Evolutionary conservation across 1,284 basidiomycete genomes (phyloP).

Genomic region (Moniliella sp.): DNA sequence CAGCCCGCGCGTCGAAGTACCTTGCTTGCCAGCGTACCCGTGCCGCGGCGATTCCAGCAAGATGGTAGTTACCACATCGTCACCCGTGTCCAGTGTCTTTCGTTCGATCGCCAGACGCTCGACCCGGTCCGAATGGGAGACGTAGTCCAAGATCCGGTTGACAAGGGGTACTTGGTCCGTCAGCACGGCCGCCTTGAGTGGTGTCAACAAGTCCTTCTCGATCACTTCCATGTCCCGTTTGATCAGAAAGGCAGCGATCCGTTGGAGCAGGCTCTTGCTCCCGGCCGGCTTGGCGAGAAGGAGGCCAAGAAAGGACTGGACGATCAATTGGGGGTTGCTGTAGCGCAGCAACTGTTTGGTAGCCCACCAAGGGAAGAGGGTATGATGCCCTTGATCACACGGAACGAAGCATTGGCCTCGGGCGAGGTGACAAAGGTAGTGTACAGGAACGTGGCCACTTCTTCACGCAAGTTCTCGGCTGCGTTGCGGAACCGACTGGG

Average conservation of each 20-base stretch:
- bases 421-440: slow-evolving; percentile 23
- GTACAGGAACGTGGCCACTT: slow-evolving; percentile 23
- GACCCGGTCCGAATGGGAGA: slow-evolving; percentile 16
- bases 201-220: slow-evolving; percentile 22
- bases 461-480: slow-evolving; percentile 23
- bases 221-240: slow-evolving; percentile 15
- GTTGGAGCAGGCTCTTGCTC: slow-evolving; percentile 28
- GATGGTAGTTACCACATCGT: slow-evolving; percentile 27
- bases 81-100: slow-evolving; percentile 12
- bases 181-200: slow-evolving; percentile 17
- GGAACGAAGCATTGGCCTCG: slow-evolving; percentile 20
- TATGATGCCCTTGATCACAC: slow-evolving; percentile 24
- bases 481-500: slow-evolving; percentile 2
- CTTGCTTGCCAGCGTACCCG: no score
- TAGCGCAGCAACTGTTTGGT: slow-evolving; percentile 5
- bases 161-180: slow-evolving; percentile 15
- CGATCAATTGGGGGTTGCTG: slow-evolving; percentile 28
- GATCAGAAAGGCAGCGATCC: slow-evolving; percentile 21
- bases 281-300: slow-evolving; percentile 28
- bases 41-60: slow-evolving; percentile 10
- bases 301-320: slow-evolving; percentile 21
- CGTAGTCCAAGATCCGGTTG: slow-evolving; percentile 25
- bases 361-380: slow-evolving; percentile 3
- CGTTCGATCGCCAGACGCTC: slow-evolving; percentile 13
- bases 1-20: no score